Evolutionary conservation across 1,284 basidiomycete species (phyloP).

Genomic region (Puccinia polysora): DNA sequence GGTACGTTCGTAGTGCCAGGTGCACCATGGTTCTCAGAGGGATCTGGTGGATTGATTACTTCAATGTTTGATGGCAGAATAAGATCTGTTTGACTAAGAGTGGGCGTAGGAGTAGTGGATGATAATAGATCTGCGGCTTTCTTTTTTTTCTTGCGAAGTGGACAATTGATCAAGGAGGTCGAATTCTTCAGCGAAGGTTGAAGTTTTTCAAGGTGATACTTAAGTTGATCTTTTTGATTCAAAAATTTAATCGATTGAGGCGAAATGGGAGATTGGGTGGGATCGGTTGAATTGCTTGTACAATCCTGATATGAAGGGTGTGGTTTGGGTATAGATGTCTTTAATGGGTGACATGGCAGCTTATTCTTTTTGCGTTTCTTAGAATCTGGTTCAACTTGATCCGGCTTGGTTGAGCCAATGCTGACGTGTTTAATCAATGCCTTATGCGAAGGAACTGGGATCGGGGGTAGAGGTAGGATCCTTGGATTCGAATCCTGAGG

Average conservation of each 20-base stretch:
- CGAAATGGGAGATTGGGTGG: not conserved
- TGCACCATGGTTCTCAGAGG: not conserved
- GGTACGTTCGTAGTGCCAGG: not conserved
- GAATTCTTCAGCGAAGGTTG: too few relatives aligned
- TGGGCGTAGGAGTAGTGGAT: too few relatives aligned
- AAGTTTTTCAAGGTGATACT: not conserved
- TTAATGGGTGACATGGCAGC: not conserved
- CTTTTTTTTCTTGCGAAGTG: too few relatives aligned
- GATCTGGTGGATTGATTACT: not conserved
- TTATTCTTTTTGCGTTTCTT: constrained; percentile 22
- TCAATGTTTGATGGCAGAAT: not conserved
- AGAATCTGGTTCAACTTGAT: constrained; percentile 8
- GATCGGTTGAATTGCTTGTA: not conserved
- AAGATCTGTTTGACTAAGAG: too few relatives aligned
- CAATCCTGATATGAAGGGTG: not conserved
- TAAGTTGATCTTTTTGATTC: not conserved
- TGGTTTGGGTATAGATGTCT: not conserved
- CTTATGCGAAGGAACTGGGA: not conserved
- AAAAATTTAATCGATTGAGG: not conserved
- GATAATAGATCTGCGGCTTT: too few relatives aligned
- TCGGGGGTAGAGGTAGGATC: not conserved
- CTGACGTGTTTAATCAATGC: not conserved
- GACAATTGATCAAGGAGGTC: too few relatives aligned
- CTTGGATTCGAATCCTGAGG: too few relatives aligned
- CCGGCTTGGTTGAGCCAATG: not conserved